These are phyloP conservation scores for Crepidotus variabilis DNA, from an alignment of 768 basidiomycete genomes.

Conservation along the genomic window DNA sequence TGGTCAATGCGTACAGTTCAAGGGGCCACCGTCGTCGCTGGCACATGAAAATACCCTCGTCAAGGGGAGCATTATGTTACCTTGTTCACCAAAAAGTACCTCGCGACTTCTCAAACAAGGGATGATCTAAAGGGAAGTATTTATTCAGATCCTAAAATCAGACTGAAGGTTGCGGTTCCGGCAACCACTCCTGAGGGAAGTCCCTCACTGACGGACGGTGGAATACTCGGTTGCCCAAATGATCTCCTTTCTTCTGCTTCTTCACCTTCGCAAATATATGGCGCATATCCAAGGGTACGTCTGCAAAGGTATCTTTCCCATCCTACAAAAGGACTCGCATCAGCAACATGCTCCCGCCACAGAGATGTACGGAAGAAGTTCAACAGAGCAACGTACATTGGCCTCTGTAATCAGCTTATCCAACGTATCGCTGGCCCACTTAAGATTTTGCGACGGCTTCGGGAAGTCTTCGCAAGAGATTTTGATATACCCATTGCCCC, in stretches of 20 bases:
- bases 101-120: neutral
- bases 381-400: slow-evolving; percentile 57
- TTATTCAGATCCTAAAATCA: neutral
- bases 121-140: neutral
- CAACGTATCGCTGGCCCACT: slow-evolving; percentile 88
- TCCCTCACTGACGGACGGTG: slow-evolving; percentile 66
- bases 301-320: slow-evolving; percentile 42
- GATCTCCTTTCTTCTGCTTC: slow-evolving; percentile 74
- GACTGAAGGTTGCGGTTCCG: slow-evolving; percentile 31
- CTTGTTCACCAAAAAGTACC: neutral
- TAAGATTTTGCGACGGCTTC: slow-evolving; percentile 81
- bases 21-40: too few species aligned
- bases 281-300: slow-evolving; percentile 78
- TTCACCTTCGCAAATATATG: slow-evolving; percentile 69
- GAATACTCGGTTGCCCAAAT: slow-evolving; percentile 49
- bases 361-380: slow-evolving; percentile 4
- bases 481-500: slow-evolving; percentile 81
- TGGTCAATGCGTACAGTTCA: too few species aligned
- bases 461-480: slow-evolving; percentile 89
- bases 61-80: neutral
- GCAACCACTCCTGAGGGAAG: slow-evolving; percentile 87
- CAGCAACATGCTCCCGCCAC: slow-evolving; percentile 9
- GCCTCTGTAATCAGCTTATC: slow-evolving; percentile 77
- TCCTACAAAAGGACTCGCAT: slow-evolving; percentile 26
- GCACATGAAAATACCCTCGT: neutral